Conservation (phyloP, 1,139 yeast species). For the Hyphopichia pseudoburtonii region DNA sequence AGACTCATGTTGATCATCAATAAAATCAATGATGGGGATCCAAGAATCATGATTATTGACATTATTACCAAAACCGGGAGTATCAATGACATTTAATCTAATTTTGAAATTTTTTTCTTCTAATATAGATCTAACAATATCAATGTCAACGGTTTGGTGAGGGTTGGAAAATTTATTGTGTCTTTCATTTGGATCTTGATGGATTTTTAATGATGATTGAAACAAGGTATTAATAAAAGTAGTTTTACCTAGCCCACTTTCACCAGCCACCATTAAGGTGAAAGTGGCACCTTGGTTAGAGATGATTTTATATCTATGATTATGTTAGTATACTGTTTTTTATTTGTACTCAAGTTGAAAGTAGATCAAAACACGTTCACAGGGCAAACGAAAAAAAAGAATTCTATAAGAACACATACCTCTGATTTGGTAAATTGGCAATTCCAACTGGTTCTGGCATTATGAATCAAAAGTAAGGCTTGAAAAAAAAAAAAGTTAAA, state of each 20-base stretch:
- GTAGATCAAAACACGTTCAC: too few relatives aligned
- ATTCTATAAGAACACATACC: constrained; percentile 46
- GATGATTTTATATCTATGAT: constrained; percentile 83
- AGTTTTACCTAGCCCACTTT: constrained; percentile 91
- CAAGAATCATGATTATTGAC: constrained; percentile 91
- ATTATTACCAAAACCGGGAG: constrained; percentile 98
- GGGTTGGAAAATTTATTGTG: constrained; percentile 63
- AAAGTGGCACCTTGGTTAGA: constrained; percentile 87
- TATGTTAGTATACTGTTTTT: too few relatives aligned
- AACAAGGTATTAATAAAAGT: constrained; percentile 92
- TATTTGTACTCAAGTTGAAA: too few relatives aligned
- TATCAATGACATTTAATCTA: constrained; percentile 86
- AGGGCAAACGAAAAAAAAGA: background rate
- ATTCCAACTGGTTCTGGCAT: constrained; percentile 73
- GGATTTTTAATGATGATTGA: constrained; percentile 66
- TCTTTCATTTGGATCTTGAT: constrained; percentile 64
- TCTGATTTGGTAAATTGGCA: constrained; percentile 88
- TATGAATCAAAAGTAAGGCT: background rate
- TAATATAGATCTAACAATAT: constrained; percentile 82
- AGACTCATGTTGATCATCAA: constrained; percentile 95
- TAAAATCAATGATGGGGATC: constrained; percentile 90
- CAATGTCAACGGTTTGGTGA: constrained; percentile 88
- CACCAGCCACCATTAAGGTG: constrained; percentile 95
- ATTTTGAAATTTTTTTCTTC: constrained; percentile 90
- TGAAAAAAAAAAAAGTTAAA: background rate